These are phyloP conservation scores for Ochetophila trinervis DNA, from an alignment of 306 rosid species.

Conservation along the genomic window DNA sequence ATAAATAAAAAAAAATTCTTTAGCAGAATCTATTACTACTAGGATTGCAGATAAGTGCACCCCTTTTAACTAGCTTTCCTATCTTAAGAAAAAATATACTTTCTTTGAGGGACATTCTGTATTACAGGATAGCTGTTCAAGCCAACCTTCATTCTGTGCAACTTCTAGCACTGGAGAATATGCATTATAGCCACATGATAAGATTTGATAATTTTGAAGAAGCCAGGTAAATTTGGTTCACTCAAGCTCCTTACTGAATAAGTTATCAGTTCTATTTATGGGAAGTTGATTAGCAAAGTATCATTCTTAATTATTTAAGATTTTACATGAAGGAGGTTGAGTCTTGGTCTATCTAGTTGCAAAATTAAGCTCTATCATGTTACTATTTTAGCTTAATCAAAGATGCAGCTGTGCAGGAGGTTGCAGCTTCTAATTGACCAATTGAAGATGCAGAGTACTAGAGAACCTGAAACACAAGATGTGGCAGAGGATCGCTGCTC, in stretches of 20 bases:
- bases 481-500: constrained; percentile 59
- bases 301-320: neutral
- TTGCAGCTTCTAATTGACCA: constrained; percentile 61
- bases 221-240: constrained; percentile 61
- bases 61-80: constrained; percentile 1
- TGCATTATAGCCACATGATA: constrained; percentile 88
- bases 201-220: constrained; percentile 72
- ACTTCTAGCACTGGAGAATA: constrained; percentile 81
- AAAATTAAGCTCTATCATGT: neutral
- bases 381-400: neutral
- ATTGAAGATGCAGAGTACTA: constrained; percentile 43
- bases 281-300: neutral
- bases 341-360: neutral
- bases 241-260: constrained; percentile 11
- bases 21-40: constrained; percentile 3
- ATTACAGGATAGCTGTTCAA: constrained; percentile 70
- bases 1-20: too few species aligned
- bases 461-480: constrained; percentile 34
- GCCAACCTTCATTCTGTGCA: constrained; percentile 62
- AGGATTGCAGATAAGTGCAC: constrained; percentile 9
- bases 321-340: neutral
- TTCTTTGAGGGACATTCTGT: constrained; percentile 34
- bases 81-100: neutral
- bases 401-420: constrained; percentile 50
- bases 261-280: neutral